A percentile compares a stretch with the other conserved stretches of the same genome.
Evolutionary conservation across 2,329 filamentous ascomycete genomes (phyloP).

Genomic region (Phyllosticta citrichinensis): DNA sequence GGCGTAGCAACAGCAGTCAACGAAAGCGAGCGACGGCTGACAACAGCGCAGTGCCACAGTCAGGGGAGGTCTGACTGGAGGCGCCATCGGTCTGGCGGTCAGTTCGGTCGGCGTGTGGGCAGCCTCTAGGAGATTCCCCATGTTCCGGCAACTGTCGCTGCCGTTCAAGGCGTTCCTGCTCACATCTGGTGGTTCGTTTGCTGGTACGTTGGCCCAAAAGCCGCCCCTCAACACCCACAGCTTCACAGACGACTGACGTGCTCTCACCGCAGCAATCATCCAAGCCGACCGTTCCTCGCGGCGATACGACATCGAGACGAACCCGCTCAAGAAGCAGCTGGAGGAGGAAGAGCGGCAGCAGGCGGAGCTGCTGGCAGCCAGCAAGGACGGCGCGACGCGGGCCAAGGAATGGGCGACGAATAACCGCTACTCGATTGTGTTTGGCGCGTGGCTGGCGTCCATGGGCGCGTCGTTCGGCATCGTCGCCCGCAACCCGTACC

Average conservation of each 20-base stretch:
- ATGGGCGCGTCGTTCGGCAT: conserved; percentile 67
- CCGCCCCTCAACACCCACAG: background rate
- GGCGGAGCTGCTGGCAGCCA: conserved; percentile 31
- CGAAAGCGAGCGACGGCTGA: conserved; percentile 3
- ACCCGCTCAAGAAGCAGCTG: conserved; percentile 53
- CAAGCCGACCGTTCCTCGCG: conserved; percentile 68
- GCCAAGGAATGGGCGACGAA: conserved; percentile 63
- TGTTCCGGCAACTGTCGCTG: conserved; percentile 71
- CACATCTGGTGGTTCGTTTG: conserved; percentile 71
- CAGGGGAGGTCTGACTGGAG: conserved; percentile 68
- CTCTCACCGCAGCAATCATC: conserved; percentile 53
- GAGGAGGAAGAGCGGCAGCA: conserved; percentile 37
- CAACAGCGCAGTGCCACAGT: conserved; percentile 50
- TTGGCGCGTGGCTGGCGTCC: conserved; percentile 67
- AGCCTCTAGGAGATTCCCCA: conserved; percentile 61
- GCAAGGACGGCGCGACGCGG: conserved; percentile 49
- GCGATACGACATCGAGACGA: conserved; percentile 57
- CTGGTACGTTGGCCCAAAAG: conserved; percentile 37
- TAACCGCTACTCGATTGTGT: conserved; percentile 82
- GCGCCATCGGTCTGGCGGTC: conserved; percentile 53
- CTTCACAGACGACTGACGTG: conserved; percentile 11
- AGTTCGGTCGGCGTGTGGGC: conserved; percentile 59
- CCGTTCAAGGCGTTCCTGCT: conserved; percentile 89
- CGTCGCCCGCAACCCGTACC: conserved; percentile 67
- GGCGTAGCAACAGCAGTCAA: background rate